phyloP scores from a whole-genome alignment of 257 asterid genomes.

The Solanum stenotomum region DNA sequence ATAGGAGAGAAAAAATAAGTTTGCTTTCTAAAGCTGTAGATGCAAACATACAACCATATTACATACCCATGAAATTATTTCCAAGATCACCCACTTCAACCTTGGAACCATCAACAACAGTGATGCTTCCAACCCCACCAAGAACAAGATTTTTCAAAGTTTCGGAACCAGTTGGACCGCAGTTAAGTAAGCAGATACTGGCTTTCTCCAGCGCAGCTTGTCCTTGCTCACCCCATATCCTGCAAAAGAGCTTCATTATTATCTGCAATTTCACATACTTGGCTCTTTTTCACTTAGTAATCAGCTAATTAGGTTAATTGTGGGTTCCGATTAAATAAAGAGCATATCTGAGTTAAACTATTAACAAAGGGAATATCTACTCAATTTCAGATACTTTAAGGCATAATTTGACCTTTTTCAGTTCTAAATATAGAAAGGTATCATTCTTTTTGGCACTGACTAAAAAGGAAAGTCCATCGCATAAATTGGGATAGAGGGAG shows the following conservation, averaged over 20 bases:
- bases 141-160: slow-evolving; percentile 88
- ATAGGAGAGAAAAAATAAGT: neutral
- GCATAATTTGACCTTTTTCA: neutral
- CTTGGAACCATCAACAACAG: slow-evolving; percentile 91
- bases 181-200: slow-evolving; percentile 86
- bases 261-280: neutral
- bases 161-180: slow-evolving; percentile 98
- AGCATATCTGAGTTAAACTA: neutral
- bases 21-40: neutral
- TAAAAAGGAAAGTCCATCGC: neutral
- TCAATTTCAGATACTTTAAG: neutral
- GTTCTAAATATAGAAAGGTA: neutral
- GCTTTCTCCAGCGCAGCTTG: slow-evolving; percentile 95
- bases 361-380: neutral
- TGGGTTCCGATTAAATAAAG: neutral
- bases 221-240: slow-evolving; percentile 99
- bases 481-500: neutral
- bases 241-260: slow-evolving; percentile 15
- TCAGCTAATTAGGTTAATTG: neutral
- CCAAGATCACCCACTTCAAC: slow-evolving; percentile 94
- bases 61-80: slow-evolving; percentile 80
- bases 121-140: slow-evolving; percentile 95
- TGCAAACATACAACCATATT: neutral
- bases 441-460: neutral
- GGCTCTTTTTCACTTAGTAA: neutral